phyloP scores from a whole-genome alignment of 495 filamentous ascomycete species.

The Xylaria bambusicola region DNA sequence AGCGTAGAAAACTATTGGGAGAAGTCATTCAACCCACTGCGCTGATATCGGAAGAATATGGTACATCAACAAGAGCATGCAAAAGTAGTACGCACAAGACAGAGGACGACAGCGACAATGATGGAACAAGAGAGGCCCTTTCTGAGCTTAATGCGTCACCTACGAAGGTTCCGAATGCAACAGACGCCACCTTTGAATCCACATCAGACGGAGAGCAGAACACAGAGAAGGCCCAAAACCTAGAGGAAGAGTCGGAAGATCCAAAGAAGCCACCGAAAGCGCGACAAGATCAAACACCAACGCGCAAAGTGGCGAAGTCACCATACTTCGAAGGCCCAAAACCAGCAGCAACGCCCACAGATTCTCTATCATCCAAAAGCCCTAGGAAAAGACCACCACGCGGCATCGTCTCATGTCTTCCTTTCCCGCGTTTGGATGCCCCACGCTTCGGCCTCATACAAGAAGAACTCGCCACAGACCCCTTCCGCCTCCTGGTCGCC shows the following conservation, averaged over 20 bases:
- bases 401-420: slow-evolving; percentile 62
- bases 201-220: background rate
- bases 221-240: background rate
- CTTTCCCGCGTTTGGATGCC: slow-evolving; percentile 67
- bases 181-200: background rate
- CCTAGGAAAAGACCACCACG: slow-evolving; percentile 41
- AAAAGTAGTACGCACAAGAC: too few species aligned
- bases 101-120: too few species aligned
- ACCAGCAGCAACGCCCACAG: background rate
- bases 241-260: background rate
- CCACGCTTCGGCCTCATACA: slow-evolving; percentile 77
- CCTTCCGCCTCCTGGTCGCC: slow-evolving; percentile 73
- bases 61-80: too few species aligned
- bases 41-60: background rate
- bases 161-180: background rate
- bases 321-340: slow-evolving; percentile 45
- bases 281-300: slow-evolving; percentile 16
- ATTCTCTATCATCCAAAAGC: slow-evolving; percentile 5
- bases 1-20: background rate
- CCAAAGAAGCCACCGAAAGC: too few species aligned
- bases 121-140: background rate
- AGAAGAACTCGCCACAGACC: slow-evolving; percentile 70
- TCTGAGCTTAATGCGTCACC: background rate
- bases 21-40: background rate
- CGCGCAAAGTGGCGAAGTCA: slow-evolving; percentile 37